These are phyloP conservation scores for Pseudevernia furfuracea DNA, from an alignment of 495 filamentous ascomycete species.

Conservation along the genomic window DNA sequence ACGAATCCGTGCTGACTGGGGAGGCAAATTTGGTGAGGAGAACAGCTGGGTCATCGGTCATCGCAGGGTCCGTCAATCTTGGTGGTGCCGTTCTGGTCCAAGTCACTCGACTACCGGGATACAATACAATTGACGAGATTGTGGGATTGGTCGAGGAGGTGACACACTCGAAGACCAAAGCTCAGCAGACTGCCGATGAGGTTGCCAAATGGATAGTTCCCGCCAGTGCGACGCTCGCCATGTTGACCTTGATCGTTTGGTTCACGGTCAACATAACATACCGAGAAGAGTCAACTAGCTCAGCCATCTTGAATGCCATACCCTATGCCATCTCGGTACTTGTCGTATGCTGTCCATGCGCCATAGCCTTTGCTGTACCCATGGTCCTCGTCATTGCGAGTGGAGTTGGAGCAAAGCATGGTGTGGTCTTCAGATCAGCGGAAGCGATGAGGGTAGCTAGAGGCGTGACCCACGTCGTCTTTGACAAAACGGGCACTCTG, in stretches of 20 bases:
- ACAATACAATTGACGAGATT: slow-evolving; percentile 68
- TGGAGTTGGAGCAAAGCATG: slow-evolving; percentile 57
- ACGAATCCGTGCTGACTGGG: slow-evolving; percentile 73
- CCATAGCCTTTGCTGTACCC: slow-evolving; percentile 73
- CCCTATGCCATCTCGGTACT: slow-evolving; percentile 68
- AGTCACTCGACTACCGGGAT: slow-evolving; percentile 54
- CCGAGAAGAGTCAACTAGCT: slow-evolving; percentile 34
- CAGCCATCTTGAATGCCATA: slow-evolving; percentile 52
- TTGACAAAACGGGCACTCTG: slow-evolving; percentile 79
- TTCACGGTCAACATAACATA: slow-evolving; percentile 46
- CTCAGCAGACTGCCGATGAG: slow-evolving; percentile 60
- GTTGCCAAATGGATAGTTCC: slow-evolving; percentile 66
- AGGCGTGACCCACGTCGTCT: slow-evolving; percentile 61
- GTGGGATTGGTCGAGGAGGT: slow-evolving; percentile 65
- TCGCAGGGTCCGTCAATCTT: slow-evolving; percentile 62
- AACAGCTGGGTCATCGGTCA: slow-evolving; percentile 38
- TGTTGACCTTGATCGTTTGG: slow-evolving; percentile 55
- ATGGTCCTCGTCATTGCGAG: slow-evolving; percentile 72
- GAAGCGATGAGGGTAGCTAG: slow-evolving; percentile 56
- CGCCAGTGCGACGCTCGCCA: slow-evolving; percentile 47
- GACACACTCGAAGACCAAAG: slow-evolving; percentile 57
- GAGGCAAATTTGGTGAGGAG: slow-evolving; percentile 55
- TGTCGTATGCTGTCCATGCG: slow-evolving; percentile 75
- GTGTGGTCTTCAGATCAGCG: slow-evolving; percentile 62
- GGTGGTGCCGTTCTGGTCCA: slow-evolving; percentile 47